Percentiles rank a stretch among this genome's conserved stretches.
phyloP scores from a whole-genome alignment of 805 yeast genomes.

The Candida patagonica region DNA sequence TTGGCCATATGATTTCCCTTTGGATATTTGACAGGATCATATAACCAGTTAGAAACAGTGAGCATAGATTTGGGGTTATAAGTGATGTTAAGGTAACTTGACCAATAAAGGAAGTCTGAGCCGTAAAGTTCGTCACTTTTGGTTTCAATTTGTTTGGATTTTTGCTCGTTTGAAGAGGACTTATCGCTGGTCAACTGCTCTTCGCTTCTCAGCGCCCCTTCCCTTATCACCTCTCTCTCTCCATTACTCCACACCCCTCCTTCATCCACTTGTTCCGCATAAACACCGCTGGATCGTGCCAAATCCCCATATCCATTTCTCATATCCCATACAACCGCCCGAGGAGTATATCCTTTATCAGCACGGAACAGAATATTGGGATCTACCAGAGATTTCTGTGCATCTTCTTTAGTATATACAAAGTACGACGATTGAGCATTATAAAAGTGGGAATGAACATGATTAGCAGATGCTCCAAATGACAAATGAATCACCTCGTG shows the following conservation, averaged over 20 bases:
- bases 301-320: conserved; percentile 68
- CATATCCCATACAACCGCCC: conserved; percentile 75
- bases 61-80: conserved; percentile 53
- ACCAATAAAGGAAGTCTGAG: conserved; percentile 56
- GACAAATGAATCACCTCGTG: conserved; percentile 68
- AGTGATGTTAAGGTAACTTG: conserved; percentile 64
- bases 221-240: conserved; percentile 27
- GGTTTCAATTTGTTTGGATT: not conserved
- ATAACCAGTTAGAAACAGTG: conserved; percentile 51
- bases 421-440: conserved; percentile 68
- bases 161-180: conserved; percentile 7
- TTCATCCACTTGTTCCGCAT: conserved; percentile 8
- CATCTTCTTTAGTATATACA: conserved; percentile 34
- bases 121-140: conserved; percentile 29
- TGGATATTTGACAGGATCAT: conserved; percentile 30
- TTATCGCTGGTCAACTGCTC: conserved; percentile 44
- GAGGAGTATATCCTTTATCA: conserved; percentile 60
- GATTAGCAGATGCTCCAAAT: conserved; percentile 64
- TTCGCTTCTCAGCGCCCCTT: conserved; percentile 55
- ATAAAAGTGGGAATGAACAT: conserved; percentile 69
- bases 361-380: conserved; percentile 41
- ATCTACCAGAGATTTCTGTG: conserved; percentile 28
- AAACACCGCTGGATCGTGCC: conserved; percentile 8
- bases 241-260: conserved; percentile 25
- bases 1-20: conserved; percentile 21